Percentiles rank a stretch among this genome's conserved stretches.
phyloP scores from a whole-genome alignment of 306 rosid species.

The Rubus parviflorus region DNA sequence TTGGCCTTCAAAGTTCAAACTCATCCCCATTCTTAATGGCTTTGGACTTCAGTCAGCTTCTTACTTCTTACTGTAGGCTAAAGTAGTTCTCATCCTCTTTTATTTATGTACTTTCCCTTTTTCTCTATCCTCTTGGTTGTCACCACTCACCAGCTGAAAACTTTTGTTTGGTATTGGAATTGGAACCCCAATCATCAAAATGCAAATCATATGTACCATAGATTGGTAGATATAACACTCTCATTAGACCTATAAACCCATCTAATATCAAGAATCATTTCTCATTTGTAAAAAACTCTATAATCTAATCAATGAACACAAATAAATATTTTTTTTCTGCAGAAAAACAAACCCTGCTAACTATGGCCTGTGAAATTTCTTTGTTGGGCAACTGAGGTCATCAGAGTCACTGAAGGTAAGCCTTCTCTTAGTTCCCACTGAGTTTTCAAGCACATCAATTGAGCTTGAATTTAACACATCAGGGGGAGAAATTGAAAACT shows the following conservation, averaged over 20 bases:
- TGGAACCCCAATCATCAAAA: slow-evolving; percentile 64
- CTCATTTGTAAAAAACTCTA: slow-evolving; percentile 35
- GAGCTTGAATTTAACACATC: slow-evolving; percentile 39
- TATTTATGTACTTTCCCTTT: slow-evolving; percentile 46
- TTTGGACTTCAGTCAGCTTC: slow-evolving; percentile 46
- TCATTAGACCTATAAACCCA: slow-evolving; percentile 50
- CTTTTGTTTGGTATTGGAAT: slow-evolving; percentile 54
- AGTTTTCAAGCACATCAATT: slow-evolving; percentile 46
- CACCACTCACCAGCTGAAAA: slow-evolving; percentile 36
- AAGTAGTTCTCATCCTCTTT: slow-evolving; percentile 37
- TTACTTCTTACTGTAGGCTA: slow-evolving; percentile 44
- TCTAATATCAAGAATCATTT: slow-evolving; percentile 35
- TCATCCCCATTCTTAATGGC: slow-evolving; percentile 39
- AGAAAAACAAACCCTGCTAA: slow-evolving; percentile 30
- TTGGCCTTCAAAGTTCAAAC: slow-evolving; percentile 33
- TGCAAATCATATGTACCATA: slow-evolving; percentile 48
- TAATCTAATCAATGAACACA: slow-evolving; percentile 53
- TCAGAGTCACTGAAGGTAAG: slow-evolving; percentile 55
- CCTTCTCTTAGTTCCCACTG: slow-evolving; percentile 67
- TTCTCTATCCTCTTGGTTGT: slow-evolving; percentile 50
- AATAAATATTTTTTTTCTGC: slow-evolving; percentile 25
- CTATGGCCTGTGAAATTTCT: slow-evolving; percentile 50
- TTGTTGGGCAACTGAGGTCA: slow-evolving; percentile 40
- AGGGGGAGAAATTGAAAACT: slow-evolving; percentile 30
- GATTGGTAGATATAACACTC: slow-evolving; percentile 43